A percentile compares a stretch with the other conserved stretches of the same genome.
These are phyloP conservation scores for Musa schizocarpa DNA, from an alignment of 176 grass and related monocot species.

Conservation along the genomic window DNA sequence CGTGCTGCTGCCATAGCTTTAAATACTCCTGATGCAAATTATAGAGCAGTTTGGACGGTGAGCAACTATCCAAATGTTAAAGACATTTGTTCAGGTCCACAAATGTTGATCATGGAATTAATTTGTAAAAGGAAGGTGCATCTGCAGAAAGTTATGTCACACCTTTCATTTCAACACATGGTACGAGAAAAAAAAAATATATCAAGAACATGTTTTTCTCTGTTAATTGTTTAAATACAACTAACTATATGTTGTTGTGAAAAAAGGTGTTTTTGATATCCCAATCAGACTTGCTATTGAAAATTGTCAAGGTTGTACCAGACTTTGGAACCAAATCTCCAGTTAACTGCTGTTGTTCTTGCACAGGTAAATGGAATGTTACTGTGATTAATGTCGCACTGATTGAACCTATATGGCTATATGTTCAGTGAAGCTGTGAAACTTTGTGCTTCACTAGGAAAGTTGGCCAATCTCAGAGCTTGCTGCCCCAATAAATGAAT, in stretches of 20 bases:
- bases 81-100: conserved; percentile 94
- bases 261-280: background rate
- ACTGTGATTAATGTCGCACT: background rate
- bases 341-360: conserved; percentile 92
- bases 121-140: conserved; percentile 97
- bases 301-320: conserved; percentile 66
- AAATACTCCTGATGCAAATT: conserved; percentile 97
- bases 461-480: conserved; percentile 91
- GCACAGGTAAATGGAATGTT: conserved; percentile 46
- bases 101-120: conserved; percentile 90
- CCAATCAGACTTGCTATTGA: background rate
- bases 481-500: conserved; percentile 80
- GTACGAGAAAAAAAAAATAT: background rate
- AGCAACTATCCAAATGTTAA: conserved; percentile 86
- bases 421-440: background rate
- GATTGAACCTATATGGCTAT: conserved; percentile 11
- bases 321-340: conserved; percentile 98
- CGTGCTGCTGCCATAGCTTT: conserved; percentile 94
- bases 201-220: background rate
- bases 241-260: background rate
- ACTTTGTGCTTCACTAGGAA: conserved; percentile 31
- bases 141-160: conserved; percentile 50
- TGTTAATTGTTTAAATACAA: background rate
- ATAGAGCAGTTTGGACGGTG: conserved; percentile 94
- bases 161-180: background rate